Conservation (phyloP, 2,329 filamentous ascomycete genomes). For the Elsinoe ampelina region DNA sequence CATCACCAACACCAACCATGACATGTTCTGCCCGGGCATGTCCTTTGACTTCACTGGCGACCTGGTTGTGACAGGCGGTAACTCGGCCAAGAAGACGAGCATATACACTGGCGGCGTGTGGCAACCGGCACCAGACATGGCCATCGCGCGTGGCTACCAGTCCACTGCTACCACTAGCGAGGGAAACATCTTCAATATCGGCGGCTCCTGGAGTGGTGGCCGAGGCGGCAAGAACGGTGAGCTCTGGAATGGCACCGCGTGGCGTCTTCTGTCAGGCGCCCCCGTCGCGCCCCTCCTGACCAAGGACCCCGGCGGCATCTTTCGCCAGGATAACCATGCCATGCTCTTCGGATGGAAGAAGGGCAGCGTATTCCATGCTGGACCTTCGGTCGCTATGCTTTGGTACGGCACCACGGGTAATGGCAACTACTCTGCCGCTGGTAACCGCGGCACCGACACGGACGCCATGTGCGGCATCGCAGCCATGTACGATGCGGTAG, state of each 20-base stretch:
- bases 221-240: slow-evolving; percentile 43
- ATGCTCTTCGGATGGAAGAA: slow-evolving; percentile 46
- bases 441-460: slow-evolving; percentile 34
- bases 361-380: slow-evolving; percentile 45
- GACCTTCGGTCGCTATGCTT: slow-evolving; percentile 46
- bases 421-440: slow-evolving; percentile 36
- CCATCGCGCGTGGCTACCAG: slow-evolving; percentile 44
- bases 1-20: slow-evolving; percentile 36
- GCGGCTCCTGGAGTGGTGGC: slow-evolving; percentile 48
- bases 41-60: slow-evolving; percentile 41
- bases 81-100: slow-evolving; percentile 40
- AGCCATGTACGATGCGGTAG: slow-evolving; percentile 30
- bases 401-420: slow-evolving; percentile 44
- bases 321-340: slow-evolving; percentile 44
- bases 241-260: slow-evolving; percentile 41
- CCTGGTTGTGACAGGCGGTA: slow-evolving; percentile 47
- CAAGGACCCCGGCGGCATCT: slow-evolving; percentile 35
- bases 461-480: slow-evolving; percentile 49
- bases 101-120: slow-evolving; percentile 35
- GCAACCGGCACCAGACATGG: slow-evolving; percentile 35
- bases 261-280: slow-evolving; percentile 38
- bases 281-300: slow-evolving; percentile 43
- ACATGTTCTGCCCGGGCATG: slow-evolving; percentile 51
- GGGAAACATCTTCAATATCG: slow-evolving; percentile 49
- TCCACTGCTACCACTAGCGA: slow-evolving; percentile 41